Conservation (phyloP, 2,329 filamentous ascomycete genomes). For the Fusarium liriodendri region DNA sequence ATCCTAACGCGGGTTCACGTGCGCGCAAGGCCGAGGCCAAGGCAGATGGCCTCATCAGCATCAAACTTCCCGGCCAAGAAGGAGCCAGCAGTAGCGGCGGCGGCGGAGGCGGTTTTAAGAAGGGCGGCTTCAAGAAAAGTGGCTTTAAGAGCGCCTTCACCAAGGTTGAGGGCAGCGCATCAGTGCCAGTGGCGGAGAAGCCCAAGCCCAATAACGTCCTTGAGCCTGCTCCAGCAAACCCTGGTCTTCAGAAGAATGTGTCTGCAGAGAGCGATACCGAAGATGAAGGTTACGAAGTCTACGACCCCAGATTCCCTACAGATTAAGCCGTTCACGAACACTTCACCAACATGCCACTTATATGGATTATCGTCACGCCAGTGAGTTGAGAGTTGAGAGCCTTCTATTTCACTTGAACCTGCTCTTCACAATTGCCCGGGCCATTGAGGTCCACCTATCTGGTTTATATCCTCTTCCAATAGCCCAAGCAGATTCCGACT, state of each 20-base stretch:
- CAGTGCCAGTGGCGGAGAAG: slow-evolving; percentile 54
- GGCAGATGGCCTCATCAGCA: slow-evolving; percentile 75
- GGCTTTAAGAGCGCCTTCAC: slow-evolving; percentile 84
- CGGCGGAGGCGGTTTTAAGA: slow-evolving; percentile 67
- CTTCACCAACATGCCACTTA: neutral
- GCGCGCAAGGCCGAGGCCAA: slow-evolving; percentile 78
- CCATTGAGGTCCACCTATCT: slow-evolving; percentile 55
- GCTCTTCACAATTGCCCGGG: slow-evolving; percentile 37
- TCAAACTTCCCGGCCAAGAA: slow-evolving; percentile 65
- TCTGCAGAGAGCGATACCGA: slow-evolving; percentile 72
- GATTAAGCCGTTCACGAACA: slow-evolving; percentile 57
- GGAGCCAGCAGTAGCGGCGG: slow-evolving; percentile 38
- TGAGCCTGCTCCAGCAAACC: slow-evolving; percentile 33
- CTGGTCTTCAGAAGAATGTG: slow-evolving; percentile 35
- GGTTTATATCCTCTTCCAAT: slow-evolving; percentile 69
- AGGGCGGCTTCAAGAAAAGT: slow-evolving; percentile 82
- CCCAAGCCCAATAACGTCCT: slow-evolving; percentile 46
- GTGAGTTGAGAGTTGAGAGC: neutral
- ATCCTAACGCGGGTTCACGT: slow-evolving; percentile 72
- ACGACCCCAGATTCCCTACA: slow-evolving; percentile 70
- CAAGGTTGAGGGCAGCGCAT: slow-evolving; percentile 56
- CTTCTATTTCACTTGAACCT: slow-evolving; percentile 10
- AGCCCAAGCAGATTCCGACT: slow-evolving; percentile 74
- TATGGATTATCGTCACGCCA: neutral
- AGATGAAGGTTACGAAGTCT: slow-evolving; percentile 77